Evolutionary conservation across 768 basidiomycete genomes (phyloP), one percentile per base, ranked within the genome.

Genomic region (Scleroderma bovista): DNA sequence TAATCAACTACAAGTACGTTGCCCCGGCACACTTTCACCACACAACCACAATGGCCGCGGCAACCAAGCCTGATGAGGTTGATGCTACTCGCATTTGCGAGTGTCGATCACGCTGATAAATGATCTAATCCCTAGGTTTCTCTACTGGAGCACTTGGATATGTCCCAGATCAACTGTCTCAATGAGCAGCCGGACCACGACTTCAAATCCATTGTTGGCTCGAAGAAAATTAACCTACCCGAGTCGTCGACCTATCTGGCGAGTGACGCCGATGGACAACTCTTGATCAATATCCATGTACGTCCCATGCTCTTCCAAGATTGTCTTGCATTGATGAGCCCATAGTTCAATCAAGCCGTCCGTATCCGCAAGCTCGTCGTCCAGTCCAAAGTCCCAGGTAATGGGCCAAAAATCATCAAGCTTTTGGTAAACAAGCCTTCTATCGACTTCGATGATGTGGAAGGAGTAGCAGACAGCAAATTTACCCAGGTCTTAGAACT

Each of bases 251-350:
- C 12, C 17, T 82, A 75, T 64, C 72, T 88, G 48, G 70, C 78
- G 52, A 86, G 83, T 57, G 84, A 88, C 60, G 79, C 76, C 2
- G 87, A 89, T 55, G 87, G 84, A 55, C 83, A 89, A 62, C 72
- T 89, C 7, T 67, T 89, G 22, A 51, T 89, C 43, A 86, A 72
- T 57, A 74, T 89, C 47, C 72, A 76, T n/a, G 85, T 86, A 59
- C 57, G 80, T 71, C n/a, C 16, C 19, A 20, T 54, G 36, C 38
- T 33, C 51, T 40, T 24, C 6, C 11, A 40, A 37, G 24, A 22
- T 26, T 38, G 24, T 43, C 32, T 20, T n/a, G 43, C 16, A 3
- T 22, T 17, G 23, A n/a, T 44, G 38, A n/a, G n/a, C n/a, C n/a
- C 49, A 9, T 58, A 85, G 85, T 87, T 87, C 69, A 83, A 84